Conservation (phyloP, 177 flowering plant species). For the Vitis hybrid region DNA sequence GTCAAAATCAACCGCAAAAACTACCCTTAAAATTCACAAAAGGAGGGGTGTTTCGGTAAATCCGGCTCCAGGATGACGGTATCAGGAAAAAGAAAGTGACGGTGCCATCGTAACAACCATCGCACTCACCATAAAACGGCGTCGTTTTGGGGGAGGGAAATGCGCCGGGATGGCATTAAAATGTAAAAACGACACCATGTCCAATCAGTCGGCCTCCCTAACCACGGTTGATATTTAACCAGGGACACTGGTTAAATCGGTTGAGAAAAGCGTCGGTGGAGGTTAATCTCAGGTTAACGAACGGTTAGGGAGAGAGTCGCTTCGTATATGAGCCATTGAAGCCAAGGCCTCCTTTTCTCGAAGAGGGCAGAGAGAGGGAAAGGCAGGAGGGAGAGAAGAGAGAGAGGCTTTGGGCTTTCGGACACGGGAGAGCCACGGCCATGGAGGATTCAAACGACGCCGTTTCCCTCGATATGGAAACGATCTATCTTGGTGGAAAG, state of each 20-base stretch:
- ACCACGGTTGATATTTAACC: conserved; percentile 10
- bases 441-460: conserved; percentile 71
- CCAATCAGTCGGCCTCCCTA: neutral
- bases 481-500: conserved; percentile 87
- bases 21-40: too few relatives aligned
- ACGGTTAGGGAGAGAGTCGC: conserved; percentile 34
- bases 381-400: conserved; percentile 6
- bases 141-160: neutral
- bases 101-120: too few relatives aligned
- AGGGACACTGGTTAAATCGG: conserved; percentile 1
- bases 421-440: conserved; percentile 37
- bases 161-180: neutral
- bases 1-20: too few relatives aligned
- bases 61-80: too few relatives aligned
- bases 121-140: neutral
- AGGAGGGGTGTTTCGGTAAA: too few relatives aligned
- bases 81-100: too few relatives aligned
- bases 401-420: neutral
- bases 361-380: conserved; percentile 13
- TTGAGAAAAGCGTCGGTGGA: conserved; percentile 28
- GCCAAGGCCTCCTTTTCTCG: conserved; percentile 11
- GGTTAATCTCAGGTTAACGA: conserved; percentile 14
- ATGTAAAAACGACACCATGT: neutral
- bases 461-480: conserved; percentile 72
- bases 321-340: conserved; percentile 45